Evolutionary conservation across 768 basidiomycete species (phyloP), one percentile per base, ranked within the genome.

Genomic region (Pholiota molesta): DNA sequence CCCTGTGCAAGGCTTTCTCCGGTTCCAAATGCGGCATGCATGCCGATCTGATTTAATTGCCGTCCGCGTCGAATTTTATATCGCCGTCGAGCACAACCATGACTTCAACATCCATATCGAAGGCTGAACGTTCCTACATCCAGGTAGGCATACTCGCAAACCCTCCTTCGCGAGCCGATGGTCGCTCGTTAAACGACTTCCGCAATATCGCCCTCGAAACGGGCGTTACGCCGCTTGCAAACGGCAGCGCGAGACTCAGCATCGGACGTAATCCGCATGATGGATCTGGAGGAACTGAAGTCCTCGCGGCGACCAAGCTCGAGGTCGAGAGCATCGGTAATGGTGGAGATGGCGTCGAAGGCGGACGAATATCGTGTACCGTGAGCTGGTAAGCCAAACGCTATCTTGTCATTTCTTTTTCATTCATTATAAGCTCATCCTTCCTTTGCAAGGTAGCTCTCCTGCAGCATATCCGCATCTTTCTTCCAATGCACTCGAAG

Each of bases 71-170:
- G 33, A 8, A 44, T 28, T 29, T 23, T 40, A 29, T 6, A 62
- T 63, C 62, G 64, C 17, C 17, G 1, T 44, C 59, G 52, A 62
- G 60, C 16, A 54, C 60, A 47, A 62, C 52, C 61, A 75, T 76
- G 74, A 58, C 72, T 55, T 73, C 79, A 57, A 73, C 72, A 64
- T 76, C 75, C 19, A 73, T 88, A 57, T 94, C 92, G 45, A 94
- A 94, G 66, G 85, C 92, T 0, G 93, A 95, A 76, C 84, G 84
- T 66, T 85, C 92, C 3, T 94, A 90, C 69, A 88, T 92, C 33
- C 84, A 86, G 65, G 73, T 86, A 9, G 88, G 91, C 0, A 78
- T 94, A 5, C 78, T 84, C 19, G 79, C 84, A 1, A 71, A 74
- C 51, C 80, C 84, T 2, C 85, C 92, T 1, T 76, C 87, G n/a